phyloP scores from a whole-genome alignment of 2,329 filamentous ascomycete genomes.

The Penicillium sp. region DNA sequence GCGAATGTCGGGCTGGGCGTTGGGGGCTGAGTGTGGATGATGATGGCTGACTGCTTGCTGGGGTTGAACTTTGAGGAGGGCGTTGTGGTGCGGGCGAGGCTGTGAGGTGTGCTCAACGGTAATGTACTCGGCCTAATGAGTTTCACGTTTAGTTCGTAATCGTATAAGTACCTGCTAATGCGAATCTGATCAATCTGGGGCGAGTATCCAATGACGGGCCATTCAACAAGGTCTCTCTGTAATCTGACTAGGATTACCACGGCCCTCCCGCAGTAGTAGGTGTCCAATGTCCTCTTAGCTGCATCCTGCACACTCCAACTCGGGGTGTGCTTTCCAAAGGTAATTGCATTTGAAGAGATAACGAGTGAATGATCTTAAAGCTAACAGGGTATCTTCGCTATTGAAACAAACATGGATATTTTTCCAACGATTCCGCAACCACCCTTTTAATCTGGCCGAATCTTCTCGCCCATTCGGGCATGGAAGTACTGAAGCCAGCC shows the following conservation, averaged over 20 bases:
- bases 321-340: background rate
- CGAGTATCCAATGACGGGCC: too few relatives aligned
- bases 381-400: slow-evolving; percentile 21
- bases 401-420: slow-evolving; percentile 1
- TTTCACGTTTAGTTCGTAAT: too few relatives aligned
- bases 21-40: background rate
- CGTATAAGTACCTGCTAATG: too few relatives aligned
- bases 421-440: background rate
- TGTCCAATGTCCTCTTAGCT: background rate
- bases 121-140: too few relatives aligned
- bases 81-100: background rate
- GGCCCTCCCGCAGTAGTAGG: too few relatives aligned
- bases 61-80: too few relatives aligned
- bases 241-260: too few relatives aligned
- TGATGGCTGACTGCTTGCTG: too few relatives aligned
- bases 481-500: background rate
- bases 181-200: too few relatives aligned
- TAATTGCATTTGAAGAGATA: background rate
- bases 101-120: background rate
- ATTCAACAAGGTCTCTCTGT: too few relatives aligned
- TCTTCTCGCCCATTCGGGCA: background rate
- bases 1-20: background rate
- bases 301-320: background rate
- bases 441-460: background rate
- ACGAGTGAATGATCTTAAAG: slow-evolving; percentile 11